These are phyloP conservation scores for Magnusiomyces ingens DNA, from an alignment of 1,139 yeast genomes.

Conservation along the genomic window DNA sequence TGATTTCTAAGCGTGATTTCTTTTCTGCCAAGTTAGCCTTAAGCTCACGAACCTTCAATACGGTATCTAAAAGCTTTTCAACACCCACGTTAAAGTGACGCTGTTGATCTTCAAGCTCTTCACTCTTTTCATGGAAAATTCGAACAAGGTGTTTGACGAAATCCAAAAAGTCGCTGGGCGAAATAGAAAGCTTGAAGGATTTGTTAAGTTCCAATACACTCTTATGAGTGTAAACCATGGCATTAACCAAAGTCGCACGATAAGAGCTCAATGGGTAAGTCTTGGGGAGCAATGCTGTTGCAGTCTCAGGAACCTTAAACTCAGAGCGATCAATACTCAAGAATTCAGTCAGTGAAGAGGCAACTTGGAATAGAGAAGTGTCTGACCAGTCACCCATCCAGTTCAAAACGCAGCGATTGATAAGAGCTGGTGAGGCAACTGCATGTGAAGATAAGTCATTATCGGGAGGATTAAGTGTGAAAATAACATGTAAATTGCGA, in stretches of 20 bases:
- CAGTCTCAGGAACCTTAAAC: slow-evolving; percentile 33
- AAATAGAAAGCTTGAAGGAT: slow-evolving; percentile 16
- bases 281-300: slow-evolving; percentile 17
- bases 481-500: slow-evolving; percentile 71
- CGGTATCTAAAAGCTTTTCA: slow-evolving; percentile 71
- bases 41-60: slow-evolving; percentile 60
- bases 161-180: slow-evolving; percentile 55
- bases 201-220: slow-evolving; percentile 7
- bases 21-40: slow-evolving; percentile 50
- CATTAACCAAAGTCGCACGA: slow-evolving; percentile 45
- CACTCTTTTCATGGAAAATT: slow-evolving; percentile 41
- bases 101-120: slow-evolving; percentile 56
- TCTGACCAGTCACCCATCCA: slow-evolving; percentile 87
- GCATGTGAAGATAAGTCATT: slow-evolving; percentile 38
- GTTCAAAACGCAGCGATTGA: slow-evolving; percentile 81
- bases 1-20: slow-evolving; percentile 42
- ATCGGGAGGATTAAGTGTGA: slow-evolving; percentile 59
- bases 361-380: slow-evolving; percentile 46
- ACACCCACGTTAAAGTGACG: slow-evolving; percentile 69
- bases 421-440: slow-evolving; percentile 80
- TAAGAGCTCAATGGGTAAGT: slow-evolving; percentile 27
- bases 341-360: slow-evolving; percentile 37
- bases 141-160: slow-evolving; percentile 44
- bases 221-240: slow-evolving; percentile 45
- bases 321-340: slow-evolving; percentile 50